Conservation (phyloP, 2,329 filamentous ascomycete species). For the Colletotrichum sp. region DNA sequence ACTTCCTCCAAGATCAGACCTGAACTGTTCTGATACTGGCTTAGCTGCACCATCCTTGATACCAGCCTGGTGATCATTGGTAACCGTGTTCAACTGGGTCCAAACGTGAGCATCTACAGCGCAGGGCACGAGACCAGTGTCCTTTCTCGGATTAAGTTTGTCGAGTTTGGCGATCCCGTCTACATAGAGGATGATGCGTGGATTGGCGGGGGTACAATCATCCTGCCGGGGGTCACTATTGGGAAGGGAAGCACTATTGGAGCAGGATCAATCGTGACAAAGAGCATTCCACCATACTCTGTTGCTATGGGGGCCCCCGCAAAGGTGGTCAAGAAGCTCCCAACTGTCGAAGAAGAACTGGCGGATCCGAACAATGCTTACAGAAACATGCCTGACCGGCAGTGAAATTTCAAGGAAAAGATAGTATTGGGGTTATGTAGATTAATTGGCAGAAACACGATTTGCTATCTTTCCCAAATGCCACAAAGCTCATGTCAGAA, state of each 20-base stretch:
- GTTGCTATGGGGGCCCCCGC: slow-evolving; percentile 42
- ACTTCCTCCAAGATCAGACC: not conserved
- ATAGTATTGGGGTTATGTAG: not conserved
- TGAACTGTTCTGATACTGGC: not conserved
- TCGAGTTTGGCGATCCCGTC: slow-evolving; percentile 54
- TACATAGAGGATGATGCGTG: slow-evolving; percentile 51
- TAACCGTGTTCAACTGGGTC: slow-evolving; percentile 54
- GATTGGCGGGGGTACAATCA: slow-evolving; percentile 50
- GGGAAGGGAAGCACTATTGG: slow-evolving; percentile 44
- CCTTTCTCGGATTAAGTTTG: slow-evolving; percentile 45
- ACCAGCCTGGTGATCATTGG: slow-evolving; percentile 57
- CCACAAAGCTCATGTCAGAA: no score
- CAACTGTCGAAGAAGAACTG: slow-evolving; percentile 26
- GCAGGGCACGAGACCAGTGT: slow-evolving; percentile 58
- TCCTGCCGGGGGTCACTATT: slow-evolving; percentile 45
- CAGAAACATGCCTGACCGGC: slow-evolving; percentile 27
- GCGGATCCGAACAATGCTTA: slow-evolving; percentile 29
- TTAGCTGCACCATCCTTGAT: slow-evolving; percentile 49
- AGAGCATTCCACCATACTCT: slow-evolving; percentile 35
- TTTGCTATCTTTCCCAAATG: no score
- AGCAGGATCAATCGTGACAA: slow-evolving; percentile 43
- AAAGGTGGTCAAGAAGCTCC: slow-evolving; percentile 29
- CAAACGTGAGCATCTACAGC: slow-evolving; percentile 54
- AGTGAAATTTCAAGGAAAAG: not conserved
- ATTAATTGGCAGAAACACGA: no score